A percentile compares a stretch with the other conserved stretches of the same genome.
Conservation (phyloP, 495 filamentous ascomycete species). For the Tetracladium marchalianum region DNA sequence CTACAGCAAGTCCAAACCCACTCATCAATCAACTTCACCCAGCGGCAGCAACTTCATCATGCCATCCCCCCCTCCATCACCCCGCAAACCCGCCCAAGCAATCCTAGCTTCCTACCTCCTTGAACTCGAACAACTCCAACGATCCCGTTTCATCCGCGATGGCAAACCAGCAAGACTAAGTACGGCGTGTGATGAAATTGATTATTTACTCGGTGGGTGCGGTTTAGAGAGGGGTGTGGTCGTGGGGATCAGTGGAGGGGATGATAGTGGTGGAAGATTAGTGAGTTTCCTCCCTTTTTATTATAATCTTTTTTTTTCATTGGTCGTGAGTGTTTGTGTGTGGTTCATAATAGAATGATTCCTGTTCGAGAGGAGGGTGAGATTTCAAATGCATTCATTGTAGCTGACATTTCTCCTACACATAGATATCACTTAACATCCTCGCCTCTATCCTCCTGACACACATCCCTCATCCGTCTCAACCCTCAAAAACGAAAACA, state of each 20-base stretch:
- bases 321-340: neutral
- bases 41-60: neutral
- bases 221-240: conserved; percentile 38
- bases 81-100: conserved; percentile 7
- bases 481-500: neutral
- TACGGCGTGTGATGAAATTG: conserved; percentile 34
- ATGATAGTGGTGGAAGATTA: conserved; percentile 27
- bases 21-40: neutral
- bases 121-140: conserved; percentile 11
- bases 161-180: conserved; percentile 4
- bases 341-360: neutral
- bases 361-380: no score
- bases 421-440: conserved; percentile 18
- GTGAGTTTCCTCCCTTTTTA: conserved; percentile 13
- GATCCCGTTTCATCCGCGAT: conserved; percentile 3
- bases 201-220: conserved; percentile 26
- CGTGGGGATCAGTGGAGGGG: conserved; percentile 32
- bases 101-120: conserved; percentile 14
- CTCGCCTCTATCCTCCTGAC: conserved; percentile 9
- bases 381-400: neutral
- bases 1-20: neutral
- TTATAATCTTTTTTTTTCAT: neutral
- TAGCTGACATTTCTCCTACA: neutral
- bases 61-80: neutral
- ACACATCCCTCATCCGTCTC: neutral